Evolutionary conservation across 345 rosid genomes (phyloP).

Genomic region (Eucalyptus curtisii): DNA sequence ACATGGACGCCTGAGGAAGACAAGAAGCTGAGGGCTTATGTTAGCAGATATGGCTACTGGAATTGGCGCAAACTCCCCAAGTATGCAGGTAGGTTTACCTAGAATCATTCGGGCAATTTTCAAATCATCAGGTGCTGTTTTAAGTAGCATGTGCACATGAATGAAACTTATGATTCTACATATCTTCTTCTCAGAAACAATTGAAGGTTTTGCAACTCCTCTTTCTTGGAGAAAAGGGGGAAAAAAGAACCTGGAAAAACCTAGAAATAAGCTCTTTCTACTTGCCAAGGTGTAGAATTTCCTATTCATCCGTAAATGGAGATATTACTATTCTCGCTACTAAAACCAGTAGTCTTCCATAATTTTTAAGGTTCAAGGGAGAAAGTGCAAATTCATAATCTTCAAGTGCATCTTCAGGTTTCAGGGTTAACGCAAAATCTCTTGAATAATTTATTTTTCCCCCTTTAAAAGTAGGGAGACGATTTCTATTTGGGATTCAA

Average conservation of each 20-base stretch:
- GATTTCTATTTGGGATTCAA: background rate
- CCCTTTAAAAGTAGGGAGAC: background rate
- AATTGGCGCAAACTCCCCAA: constrained; percentile 62
- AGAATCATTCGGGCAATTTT: background rate
- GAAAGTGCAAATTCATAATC: background rate
- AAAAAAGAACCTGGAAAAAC: background rate
- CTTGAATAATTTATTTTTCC: background rate
- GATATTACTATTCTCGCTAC: background rate
- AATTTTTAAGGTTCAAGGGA: background rate
- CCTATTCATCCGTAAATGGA: background rate
- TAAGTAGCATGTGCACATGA: background rate
- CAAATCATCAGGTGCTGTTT: background rate
- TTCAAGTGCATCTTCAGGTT: background rate
- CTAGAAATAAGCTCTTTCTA: background rate
- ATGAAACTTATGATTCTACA: background rate
- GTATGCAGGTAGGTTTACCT: constrained; percentile 29
- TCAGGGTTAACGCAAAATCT: background rate
- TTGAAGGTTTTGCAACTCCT: background rate
- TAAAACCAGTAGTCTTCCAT: background rate
- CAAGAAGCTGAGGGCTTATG: constrained; percentile 27
- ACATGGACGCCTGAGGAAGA: constrained; percentile 63
- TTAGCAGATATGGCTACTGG: constrained; percentile 38
- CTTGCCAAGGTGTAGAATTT: background rate
- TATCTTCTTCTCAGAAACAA: background rate
- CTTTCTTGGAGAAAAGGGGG: background rate